A percentile compares a stretch with the other conserved stretches of the same genome.
phyloP scores from a whole-genome alignment of 805 yeast species.

The Candida ficus region DNA sequence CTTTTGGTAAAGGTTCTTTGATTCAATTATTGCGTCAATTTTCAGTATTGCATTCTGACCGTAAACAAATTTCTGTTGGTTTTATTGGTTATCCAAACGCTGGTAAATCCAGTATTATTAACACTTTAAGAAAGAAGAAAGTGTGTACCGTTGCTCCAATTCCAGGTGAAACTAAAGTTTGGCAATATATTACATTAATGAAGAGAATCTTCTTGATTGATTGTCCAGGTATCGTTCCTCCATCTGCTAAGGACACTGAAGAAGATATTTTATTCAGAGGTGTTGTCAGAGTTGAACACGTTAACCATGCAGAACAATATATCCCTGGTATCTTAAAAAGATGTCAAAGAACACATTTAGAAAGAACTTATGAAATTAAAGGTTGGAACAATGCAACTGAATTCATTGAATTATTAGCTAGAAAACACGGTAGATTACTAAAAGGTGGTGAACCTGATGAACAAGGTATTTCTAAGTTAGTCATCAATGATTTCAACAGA shows the following conservation, averaged over 20 bases:
- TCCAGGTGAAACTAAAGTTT: slow-evolving; percentile 98
- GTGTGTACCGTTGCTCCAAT: slow-evolving; percentile 97
- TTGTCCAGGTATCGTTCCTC: slow-evolving; percentile 99
- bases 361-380: slow-evolving; percentile 88
- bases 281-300: slow-evolving; percentile 98
- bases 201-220: slow-evolving; percentile 92
- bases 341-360: slow-evolving; percentile 85
- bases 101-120: slow-evolving; percentile 95
- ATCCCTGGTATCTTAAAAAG: slow-evolving; percentile 81
- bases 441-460: slow-evolving; percentile 99
- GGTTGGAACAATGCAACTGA: slow-evolving; percentile 83
- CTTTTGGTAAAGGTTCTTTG: slow-evolving; percentile 95
- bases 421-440: slow-evolving; percentile 86
- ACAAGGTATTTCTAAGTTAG: slow-evolving; percentile 83
- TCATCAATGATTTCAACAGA: slow-evolving; percentile 90
- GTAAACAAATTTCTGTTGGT: slow-evolving; percentile 95
- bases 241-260: slow-evolving; percentile 82
- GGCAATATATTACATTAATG: slow-evolving; percentile 98
- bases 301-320: slow-evolving; percentile 90
- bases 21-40: slow-evolving; percentile 93
- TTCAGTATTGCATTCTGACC: slow-evolving; percentile 82
- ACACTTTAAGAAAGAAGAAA: slow-evolving; percentile 89
- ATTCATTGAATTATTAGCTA: slow-evolving; percentile 84
- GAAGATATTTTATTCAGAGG: slow-evolving; percentile 93
- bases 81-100: slow-evolving; percentile 97